Percentiles rank a stretch among this genome's conserved stretches.
phyloP scores from a whole-genome alignment of 768 basidiomycete species.

The Tulasnella sp. region DNA sequence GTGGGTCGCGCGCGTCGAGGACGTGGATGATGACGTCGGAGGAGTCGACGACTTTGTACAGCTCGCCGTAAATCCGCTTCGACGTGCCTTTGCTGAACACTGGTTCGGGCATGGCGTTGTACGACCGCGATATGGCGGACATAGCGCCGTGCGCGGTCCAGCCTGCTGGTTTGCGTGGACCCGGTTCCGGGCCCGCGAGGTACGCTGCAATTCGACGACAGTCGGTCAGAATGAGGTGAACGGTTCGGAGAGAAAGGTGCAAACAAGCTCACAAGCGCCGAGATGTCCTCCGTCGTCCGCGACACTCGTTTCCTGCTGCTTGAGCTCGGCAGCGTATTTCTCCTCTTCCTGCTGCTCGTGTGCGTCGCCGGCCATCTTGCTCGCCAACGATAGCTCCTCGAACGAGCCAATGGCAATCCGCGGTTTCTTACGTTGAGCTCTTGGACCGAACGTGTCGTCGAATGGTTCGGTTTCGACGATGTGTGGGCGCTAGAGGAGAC shows the following conservation, averaged over 20 bases:
- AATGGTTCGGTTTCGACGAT: slow-evolving; percentile 97
- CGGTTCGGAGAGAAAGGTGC: not conserved
- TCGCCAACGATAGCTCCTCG: slow-evolving; percentile 68
- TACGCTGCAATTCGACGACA: not conserved
- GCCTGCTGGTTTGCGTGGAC: not conserved
- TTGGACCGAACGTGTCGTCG: slow-evolving; percentile 87
- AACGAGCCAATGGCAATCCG: slow-evolving; percentile 81
- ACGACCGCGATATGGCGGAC: not conserved
- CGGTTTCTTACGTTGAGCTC: slow-evolving; percentile 86
- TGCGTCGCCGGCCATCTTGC: not conserved
- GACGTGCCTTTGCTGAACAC: slow-evolving; percentile 95
- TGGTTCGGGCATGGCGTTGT: slow-evolving; percentile 44
- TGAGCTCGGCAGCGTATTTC: not conserved
- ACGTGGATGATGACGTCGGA: slow-evolving; percentile 94
- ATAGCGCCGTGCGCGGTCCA: slow-evolving; percentile 1
- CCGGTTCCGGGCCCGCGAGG: not conserved
- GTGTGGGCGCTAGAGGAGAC: slow-evolving; percentile 55
- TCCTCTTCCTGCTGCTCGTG: slow-evolving; percentile 8
- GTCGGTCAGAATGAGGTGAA: not conserved
- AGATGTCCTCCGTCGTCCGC: not conserved
- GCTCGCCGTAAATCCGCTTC: slow-evolving; percentile 89
- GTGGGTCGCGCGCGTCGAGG: slow-evolving; percentile 87
- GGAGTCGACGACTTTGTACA: slow-evolving; percentile 99
- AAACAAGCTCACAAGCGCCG: not conserved
- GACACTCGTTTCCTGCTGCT: not conserved